Evolutionary conservation across 164 flowering plant genomes (phyloP).

Genomic region (Taxillus chinensis): DNA sequence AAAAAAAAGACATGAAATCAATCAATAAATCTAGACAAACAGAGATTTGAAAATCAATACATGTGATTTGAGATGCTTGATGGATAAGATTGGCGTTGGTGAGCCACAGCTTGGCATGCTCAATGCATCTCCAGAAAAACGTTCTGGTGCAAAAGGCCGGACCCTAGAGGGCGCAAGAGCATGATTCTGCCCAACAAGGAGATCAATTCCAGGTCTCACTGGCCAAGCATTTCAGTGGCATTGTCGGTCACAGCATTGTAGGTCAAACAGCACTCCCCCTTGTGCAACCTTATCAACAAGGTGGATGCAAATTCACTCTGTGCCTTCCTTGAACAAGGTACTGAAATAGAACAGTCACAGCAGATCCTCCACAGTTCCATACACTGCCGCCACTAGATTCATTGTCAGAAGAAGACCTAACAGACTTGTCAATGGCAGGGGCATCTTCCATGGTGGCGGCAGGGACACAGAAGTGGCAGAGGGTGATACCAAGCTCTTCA

Average conservation of each 20-base stretch:
- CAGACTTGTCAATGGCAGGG: not conserved
- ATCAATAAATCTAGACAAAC: not conserved
- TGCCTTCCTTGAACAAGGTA: conserved; percentile 61
- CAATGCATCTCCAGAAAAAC: conserved; percentile 59
- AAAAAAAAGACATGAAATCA: no score
- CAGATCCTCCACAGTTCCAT: conserved; percentile 44
- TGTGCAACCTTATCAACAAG: conserved; percentile 71
- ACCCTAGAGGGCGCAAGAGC: conserved; percentile 54
- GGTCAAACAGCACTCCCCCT: conserved; percentile 82
- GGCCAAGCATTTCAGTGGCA: conserved; percentile 70
- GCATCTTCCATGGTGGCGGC: not conserved
- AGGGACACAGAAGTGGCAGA: conserved; percentile 7
- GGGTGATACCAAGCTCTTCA: conserved; percentile 49
- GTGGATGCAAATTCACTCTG: conserved; percentile 65
- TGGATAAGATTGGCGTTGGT: conserved; percentile 51
- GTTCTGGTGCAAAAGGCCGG: conserved; percentile 65
- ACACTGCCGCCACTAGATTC: conserved; percentile 2
- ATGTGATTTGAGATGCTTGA: conserved; percentile 39
- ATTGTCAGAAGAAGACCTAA: not conserved
- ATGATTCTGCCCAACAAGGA: conserved; percentile 48
- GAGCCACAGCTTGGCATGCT: conserved; percentile 89
- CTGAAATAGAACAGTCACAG: conserved; percentile 69
- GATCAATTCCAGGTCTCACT: conserved; percentile 75
- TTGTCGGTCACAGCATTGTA: conserved; percentile 94
- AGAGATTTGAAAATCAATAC: conserved; percentile 24